Evolutionary conservation across 1,139 yeast genomes (phyloP).

Genomic region (Candida sanyaensis): DNA sequence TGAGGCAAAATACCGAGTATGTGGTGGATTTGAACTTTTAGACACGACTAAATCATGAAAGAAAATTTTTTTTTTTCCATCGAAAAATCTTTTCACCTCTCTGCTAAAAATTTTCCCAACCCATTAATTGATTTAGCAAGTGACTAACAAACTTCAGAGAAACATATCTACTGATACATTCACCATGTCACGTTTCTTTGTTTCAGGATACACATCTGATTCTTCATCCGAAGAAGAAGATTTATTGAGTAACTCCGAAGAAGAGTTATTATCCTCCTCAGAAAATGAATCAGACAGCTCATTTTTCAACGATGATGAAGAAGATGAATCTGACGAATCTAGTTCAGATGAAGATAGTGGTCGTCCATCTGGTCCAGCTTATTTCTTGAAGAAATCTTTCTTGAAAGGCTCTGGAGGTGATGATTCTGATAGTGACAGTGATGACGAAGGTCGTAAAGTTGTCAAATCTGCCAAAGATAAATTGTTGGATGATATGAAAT

Average conservation of each 20-base stretch:
- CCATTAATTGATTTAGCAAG: neutral
- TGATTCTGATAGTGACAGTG: constrained; percentile 57
- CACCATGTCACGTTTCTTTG: constrained; percentile 76
- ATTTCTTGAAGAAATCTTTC: constrained; percentile 57
- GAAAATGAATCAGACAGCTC: constrained; percentile 50
- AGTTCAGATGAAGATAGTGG: constrained; percentile 44
- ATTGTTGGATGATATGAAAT: constrained; percentile 81
- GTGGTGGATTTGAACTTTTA: neutral
- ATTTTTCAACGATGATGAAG: constrained; percentile 35
- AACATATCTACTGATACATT: neutral
- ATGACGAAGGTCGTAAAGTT: constrained; percentile 74
- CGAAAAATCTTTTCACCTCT: constrained; percentile 8
- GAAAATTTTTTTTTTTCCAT: constrained; percentile 3
- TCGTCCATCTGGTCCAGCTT: constrained; percentile 54
- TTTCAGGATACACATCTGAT: constrained; percentile 60
- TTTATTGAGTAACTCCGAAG: constrained; percentile 68
- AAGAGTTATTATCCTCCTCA: constrained; percentile 52
- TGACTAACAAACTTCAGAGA: neutral
- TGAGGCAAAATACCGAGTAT: neutral
- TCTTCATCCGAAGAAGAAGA: constrained; percentile 80
- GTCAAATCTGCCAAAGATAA: constrained; percentile 95
- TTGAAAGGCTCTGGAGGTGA: constrained; percentile 49
- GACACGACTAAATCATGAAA: constrained; percentile 2
- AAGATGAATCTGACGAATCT: constrained; percentile 42
- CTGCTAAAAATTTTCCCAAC: constrained; percentile 1